Evolutionary conservation across 129 eudicot genomes (phyloP).

Genomic region (Flaveria bidentis): DNA sequence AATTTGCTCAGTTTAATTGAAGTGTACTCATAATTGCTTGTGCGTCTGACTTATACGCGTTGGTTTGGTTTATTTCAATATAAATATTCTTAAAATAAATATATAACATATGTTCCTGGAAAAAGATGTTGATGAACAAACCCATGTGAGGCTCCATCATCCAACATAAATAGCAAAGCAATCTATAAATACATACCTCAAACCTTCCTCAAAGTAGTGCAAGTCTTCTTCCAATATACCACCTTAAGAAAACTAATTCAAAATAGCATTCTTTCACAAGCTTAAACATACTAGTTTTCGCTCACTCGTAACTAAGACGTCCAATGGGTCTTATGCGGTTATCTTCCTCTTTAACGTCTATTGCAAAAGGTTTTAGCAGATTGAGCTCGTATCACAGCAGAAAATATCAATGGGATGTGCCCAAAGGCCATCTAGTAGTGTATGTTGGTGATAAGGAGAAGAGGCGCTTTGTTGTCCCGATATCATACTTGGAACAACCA

Average conservation of each 20-base stretch:
- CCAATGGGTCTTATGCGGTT: conserved; percentile 1
- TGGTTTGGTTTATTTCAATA: not conserved
- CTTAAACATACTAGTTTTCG: not conserved
- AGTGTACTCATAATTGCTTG: not conserved
- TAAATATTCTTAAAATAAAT: not conserved
- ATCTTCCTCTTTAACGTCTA: not conserved
- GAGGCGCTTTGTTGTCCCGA: not conserved
- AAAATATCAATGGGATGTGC: conserved; percentile 8
- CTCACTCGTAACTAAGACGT: not conserved
- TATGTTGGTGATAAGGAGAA: conserved; percentile 7
- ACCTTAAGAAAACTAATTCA: not conserved
- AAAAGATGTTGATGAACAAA: not conserved
- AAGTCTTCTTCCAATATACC: not conserved
- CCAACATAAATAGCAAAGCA: not conserved
- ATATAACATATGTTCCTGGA: not conserved
- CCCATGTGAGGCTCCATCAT: not conserved
- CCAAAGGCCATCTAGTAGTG: conserved; percentile 5
- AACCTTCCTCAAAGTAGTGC: not conserved
- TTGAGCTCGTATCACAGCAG: not conserved
- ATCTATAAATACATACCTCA: not conserved
- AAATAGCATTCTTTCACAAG: not conserved
- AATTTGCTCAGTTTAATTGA: too few species aligned
- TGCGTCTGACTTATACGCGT: not conserved
- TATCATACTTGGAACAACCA: not conserved
- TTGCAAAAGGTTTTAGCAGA: not conserved